Base-by-base conservation (phyloP, 805 yeast genomes). In the Metahyphopichia silvanorum region DNA sequence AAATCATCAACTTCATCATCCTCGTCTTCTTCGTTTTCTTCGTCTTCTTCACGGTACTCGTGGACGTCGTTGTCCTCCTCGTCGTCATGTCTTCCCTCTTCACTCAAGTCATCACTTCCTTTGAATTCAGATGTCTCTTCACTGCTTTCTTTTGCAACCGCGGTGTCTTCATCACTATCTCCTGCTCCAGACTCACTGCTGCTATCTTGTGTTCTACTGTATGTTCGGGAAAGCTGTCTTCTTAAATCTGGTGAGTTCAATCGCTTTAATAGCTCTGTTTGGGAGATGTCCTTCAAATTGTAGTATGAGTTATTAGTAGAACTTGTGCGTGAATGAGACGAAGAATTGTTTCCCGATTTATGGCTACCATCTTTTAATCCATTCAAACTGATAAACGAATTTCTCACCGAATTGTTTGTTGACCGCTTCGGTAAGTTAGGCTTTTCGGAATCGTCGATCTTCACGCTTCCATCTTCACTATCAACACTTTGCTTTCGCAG, bases 331-430 rank as follows among this genome's bases (percentile, higher is more conserved):
- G 30, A 27, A 17, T 10, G 17, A 10, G 21, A 12, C 8, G n/a
- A 37, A 20, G 52, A 34, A 20, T 46, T 37, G 18, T 47, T 46
- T 6, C 10, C 12, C 16, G 30, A 18, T n/a, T n/a, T 18, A n/a
- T 23, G 7, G 7, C 15, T 23, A 6, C 7, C 26, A 13, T 62
- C 67, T 37, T 65, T 66, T 23, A 65, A 43, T 20, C 67, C 35
- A 37, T 61, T 64, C 35, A 66, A 51, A 1, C 70, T 71, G 34
- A 65, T 53, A 29, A 47, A 59, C 2, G 71, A 64, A 40, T 49
- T 62, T n/a, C 51, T 44, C n/a, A 53, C 35, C 5, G 65, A 53
- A 29, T 44, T 53, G 10, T 46, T 38, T 2, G 42, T 44, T 7
- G 66, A 55, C 9, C 48, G 26, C 15, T 48, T 49, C 0, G 73